Base-by-base conservation (phyloP, 768 basidiomycete genomes). In the Candolleomyces eurysporus region DNA sequence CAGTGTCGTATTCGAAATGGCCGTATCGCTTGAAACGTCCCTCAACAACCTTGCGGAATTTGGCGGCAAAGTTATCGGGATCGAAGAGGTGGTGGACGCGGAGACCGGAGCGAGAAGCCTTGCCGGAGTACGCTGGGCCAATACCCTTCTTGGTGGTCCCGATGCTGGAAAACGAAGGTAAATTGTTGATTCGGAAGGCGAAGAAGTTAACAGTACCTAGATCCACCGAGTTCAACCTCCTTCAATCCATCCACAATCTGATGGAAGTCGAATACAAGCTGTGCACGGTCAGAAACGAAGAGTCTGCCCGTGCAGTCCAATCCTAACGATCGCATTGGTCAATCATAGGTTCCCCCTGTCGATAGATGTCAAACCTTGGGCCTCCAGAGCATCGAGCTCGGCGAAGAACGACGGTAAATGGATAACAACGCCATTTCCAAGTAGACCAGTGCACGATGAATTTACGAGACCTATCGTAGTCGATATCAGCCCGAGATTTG, bases 221-320 rank as follows among this genome's bases (percentile, higher is more conserved):
- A 89, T 9, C 93, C 92, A 22, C 97, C 97, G 22, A 98, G 84
- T 73, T 98, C 97, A 43, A 94, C 93, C 74, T 99, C 97, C 73
- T 98, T 99, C 69, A 99, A 78, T 5, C 97, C 97, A 71, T 99
- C 97, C 31, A 98, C 97, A 69, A 98, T 98, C 79, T 99, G 97
- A 76, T 99, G 97, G 75, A 99, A 98, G 72, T 98, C 97, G 70
- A 99, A 95, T 39, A 99, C 97, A 63, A 99, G 88, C 64, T 96
- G 94, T 4, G 97, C 94, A 64, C 97, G 89, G 76, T 98, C 95
- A 26, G 96, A 98, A 66, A 99, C 82, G 72, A 97, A 91, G 19
- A 99, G 76, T 39, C 97, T 88, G 61, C 84, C 83, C 11, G 85
- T 84, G 75, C 93, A 96, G 69, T 90, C 82, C 46, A 99, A 85